phyloP scores from a whole-genome alignment of 345 rosid species.

The thale cress (Arabidopsis thaliana) region DNA sequence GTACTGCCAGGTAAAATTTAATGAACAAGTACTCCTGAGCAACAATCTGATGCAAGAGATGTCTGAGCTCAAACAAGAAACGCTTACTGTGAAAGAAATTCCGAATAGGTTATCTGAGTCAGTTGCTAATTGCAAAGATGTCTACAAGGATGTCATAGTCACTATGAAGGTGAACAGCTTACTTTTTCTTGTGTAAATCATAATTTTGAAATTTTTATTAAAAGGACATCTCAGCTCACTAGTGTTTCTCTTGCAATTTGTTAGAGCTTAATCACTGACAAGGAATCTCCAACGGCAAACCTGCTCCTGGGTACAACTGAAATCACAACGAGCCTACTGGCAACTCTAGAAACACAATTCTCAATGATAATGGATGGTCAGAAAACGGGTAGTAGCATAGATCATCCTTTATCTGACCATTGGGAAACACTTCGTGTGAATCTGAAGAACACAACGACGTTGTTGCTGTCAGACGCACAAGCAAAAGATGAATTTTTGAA shows the following conservation, averaged over 20 bases:
- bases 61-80: conserved; percentile 66
- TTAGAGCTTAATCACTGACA: conserved; percentile 59
- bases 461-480: conserved; percentile 53
- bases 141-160: conserved; percentile 55
- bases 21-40: conserved; percentile 59
- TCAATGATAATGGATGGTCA: conserved; percentile 44
- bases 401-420: conserved; percentile 49
- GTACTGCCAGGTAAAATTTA: conserved; percentile 61
- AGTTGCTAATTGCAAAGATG: conserved; percentile 57
- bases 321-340: conserved; percentile 62
- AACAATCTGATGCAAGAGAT: conserved; percentile 62
- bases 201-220: not conserved
- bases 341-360: conserved; percentile 63
- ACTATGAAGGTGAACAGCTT: conserved; percentile 63
- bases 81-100: conserved; percentile 46
- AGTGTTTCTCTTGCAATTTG: conserved; percentile 34
- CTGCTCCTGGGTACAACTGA: conserved; percentile 59
- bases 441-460: conserved; percentile 51
- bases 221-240: not conserved
- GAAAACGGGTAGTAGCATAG: conserved; percentile 14
- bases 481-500: conserved; percentile 42
- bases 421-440: conserved; percentile 56
- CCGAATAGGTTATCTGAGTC: conserved; percentile 60
- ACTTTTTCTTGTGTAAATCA: conserved; percentile 5
- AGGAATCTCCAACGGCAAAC: conserved; percentile 57